phyloP scores from a whole-genome alignment of 2,329 filamentous ascomycete species.

The Nigrospora sphaerica region DNA sequence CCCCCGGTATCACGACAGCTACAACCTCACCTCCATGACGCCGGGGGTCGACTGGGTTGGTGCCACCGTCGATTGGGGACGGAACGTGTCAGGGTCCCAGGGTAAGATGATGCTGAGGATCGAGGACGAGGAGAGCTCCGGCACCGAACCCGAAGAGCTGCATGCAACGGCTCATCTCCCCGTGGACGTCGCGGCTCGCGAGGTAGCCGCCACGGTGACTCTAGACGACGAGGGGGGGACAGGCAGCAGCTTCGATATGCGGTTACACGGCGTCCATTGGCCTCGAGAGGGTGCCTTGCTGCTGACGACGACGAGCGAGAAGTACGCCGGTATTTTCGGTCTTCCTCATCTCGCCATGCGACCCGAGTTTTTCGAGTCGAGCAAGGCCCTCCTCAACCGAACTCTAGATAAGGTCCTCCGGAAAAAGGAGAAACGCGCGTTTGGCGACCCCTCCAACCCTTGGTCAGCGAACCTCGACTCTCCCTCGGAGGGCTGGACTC shows the following conservation, averaged over 20 bases:
- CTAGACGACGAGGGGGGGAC: conserved; percentile 65
- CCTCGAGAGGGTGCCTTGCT: conserved; percentile 71
- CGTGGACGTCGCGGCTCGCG: conserved; percentile 52
- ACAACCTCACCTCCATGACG: conserved; percentile 59
- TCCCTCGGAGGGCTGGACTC: conserved; percentile 48
- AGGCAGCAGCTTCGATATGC: conserved; percentile 72
- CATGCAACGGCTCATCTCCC: conserved; percentile 24
- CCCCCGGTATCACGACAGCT: conserved; percentile 37
- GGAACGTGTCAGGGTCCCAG: conserved; percentile 70
- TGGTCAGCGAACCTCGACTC: conserved; percentile 68
- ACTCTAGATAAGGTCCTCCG: conserved; percentile 63
- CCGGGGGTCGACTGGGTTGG: conserved; percentile 60
- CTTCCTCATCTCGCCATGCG: conserved; percentile 73
- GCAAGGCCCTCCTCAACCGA: conserved; percentile 61
- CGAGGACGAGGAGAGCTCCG: conserved; percentile 42
- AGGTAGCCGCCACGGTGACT: conserved; percentile 62
- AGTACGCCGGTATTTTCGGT: conserved; percentile 86
- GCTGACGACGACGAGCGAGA: conserved; percentile 85
- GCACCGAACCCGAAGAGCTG: conserved; percentile 33
- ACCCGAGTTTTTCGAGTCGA: conserved; percentile 47
- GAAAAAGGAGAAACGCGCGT: conserved; percentile 50
- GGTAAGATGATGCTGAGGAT: conserved; percentile 67
- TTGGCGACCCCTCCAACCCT: conserved; percentile 57
- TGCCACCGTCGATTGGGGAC: conserved; percentile 55
- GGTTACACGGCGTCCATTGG: conserved; percentile 80